phyloP scores from a whole-genome alignment of 176 grass and related monocot species.

The Eragrostis curvula region DNA sequence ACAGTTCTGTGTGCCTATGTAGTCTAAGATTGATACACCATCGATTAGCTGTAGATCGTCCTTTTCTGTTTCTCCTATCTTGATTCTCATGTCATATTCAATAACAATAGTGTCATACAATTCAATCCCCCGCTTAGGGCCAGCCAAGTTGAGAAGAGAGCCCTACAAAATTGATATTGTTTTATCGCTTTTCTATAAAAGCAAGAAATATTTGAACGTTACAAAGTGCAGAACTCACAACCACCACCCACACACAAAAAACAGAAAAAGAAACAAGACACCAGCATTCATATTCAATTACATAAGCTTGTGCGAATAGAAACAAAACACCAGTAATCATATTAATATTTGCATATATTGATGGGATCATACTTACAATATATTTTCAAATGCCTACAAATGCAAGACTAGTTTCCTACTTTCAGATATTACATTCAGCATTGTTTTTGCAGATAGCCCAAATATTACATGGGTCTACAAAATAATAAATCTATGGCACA shows the following conservation, averaged over 20 bases:
- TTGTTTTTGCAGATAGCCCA: too few species aligned
- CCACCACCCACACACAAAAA: too few species aligned
- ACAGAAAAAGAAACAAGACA: too few species aligned
- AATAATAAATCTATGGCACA: neutral
- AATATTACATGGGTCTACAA: too few species aligned
- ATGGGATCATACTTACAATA: too few species aligned
- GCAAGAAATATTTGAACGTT: neutral
- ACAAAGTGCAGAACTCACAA: neutral
- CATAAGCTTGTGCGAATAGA: too few species aligned
- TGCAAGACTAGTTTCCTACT: neutral
- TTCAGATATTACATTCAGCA: neutral
- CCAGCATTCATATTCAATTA: too few species aligned
- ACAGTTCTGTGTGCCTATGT: neutral
- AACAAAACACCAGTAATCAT: too few species aligned
- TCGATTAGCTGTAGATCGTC: slow-evolving; percentile 1
- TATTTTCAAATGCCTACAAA: slow-evolving; percentile 18
- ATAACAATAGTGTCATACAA: neutral
- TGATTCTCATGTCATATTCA: slow-evolving; percentile 22
- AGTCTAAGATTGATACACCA: neutral
- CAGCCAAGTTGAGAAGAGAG: neutral
- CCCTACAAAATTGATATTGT: neutral
- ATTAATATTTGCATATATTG: too few species aligned
- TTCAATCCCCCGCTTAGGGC: slow-evolving; percentile 23
- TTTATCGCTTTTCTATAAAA: neutral
- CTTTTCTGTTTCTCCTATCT: neutral